Evolutionary conservation across 1,284 basidiomycete genomes (phyloP).

Genomic region (Cystobasidium sp.): DNA sequence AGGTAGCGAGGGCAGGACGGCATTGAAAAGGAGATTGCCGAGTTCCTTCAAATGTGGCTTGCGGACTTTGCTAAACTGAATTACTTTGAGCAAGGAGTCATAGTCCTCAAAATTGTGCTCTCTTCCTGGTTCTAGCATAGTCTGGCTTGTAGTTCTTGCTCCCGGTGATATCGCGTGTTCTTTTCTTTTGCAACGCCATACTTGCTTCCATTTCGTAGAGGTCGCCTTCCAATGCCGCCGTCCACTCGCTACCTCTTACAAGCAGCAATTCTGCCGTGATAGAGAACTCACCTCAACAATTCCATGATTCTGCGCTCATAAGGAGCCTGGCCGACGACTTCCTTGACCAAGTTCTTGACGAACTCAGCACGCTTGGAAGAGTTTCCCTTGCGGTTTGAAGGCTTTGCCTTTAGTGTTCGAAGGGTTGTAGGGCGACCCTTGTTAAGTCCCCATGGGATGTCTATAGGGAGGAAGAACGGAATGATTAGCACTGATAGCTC

Average conservation of each 20-base stretch:
- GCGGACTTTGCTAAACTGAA: too few species aligned
- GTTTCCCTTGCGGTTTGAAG: conserved; percentile 90
- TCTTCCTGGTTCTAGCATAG: too few species aligned
- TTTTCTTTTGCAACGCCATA: too few species aligned
- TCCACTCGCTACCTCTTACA: background rate
- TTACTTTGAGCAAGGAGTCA: too few species aligned
- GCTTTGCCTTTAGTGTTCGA: conserved; percentile 77
- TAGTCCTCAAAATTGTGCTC: too few species aligned
- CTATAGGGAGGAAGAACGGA: conserved; percentile 59
- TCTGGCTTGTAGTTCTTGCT: too few species aligned
- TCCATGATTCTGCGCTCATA: conserved; percentile 99
- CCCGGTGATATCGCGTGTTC: too few species aligned
- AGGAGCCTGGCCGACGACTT: conserved; percentile 91
- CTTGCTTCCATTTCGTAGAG: background rate
- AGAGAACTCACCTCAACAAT: conserved; percentile 60
- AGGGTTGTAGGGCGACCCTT: conserved; percentile 90
- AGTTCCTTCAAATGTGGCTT: too few species aligned
- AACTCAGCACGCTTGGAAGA: conserved; percentile 82
- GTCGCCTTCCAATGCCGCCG: background rate
- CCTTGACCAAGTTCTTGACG: conserved; percentile 86
- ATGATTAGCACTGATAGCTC: background rate
- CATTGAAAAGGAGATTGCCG: too few species aligned
- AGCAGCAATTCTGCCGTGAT: background rate
- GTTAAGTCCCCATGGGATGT: conserved; percentile 88
- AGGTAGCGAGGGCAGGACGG: background rate